Percentiles rank a stretch among this genome's conserved stretches.
Conservation (phyloP, 1,284 basidiomycete genomes). For the Melampsora americana region DNA sequence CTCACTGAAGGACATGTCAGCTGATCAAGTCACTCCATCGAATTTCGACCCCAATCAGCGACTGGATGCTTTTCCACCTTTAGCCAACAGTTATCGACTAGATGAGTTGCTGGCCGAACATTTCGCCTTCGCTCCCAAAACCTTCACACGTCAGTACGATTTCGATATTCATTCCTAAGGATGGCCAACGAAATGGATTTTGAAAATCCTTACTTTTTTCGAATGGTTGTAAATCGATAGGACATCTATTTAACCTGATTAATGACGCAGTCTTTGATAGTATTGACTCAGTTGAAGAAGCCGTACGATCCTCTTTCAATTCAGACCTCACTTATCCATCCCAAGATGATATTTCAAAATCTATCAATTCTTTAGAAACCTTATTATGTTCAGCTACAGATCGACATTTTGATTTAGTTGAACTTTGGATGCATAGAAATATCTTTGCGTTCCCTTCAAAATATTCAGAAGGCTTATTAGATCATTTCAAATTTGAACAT, state of each 20-base stretch:
- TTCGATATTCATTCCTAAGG: neutral
- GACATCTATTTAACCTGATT: constrained; percentile 35
- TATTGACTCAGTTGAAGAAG: constrained; percentile 27
- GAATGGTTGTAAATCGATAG: neutral
- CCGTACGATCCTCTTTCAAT: constrained; percentile 19
- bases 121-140: constrained; percentile 38
- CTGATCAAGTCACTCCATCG: neutral
- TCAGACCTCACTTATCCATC: constrained; percentile 13
- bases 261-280: constrained; percentile 35
- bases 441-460: constrained; percentile 36
- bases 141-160: constrained; percentile 23
- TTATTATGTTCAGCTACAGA: constrained; percentile 27
- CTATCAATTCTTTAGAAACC: constrained; percentile 34
- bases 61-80: constrained; percentile 24
- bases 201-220: neutral
- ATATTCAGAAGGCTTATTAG: constrained; percentile 11
- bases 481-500: constrained; percentile 32
- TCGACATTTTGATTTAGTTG: constrained; percentile 36
- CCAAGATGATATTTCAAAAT: constrained; percentile 35
- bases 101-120: constrained; percentile 40
- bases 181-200: neutral
- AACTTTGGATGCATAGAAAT: constrained; percentile 40
- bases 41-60: constrained; percentile 21
- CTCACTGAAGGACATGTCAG: neutral
- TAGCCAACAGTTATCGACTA: constrained; percentile 24